Evolutionary conservation across 164 flowering plant genomes (phyloP).

Genomic region (Vitis rotundifolia): DNA sequence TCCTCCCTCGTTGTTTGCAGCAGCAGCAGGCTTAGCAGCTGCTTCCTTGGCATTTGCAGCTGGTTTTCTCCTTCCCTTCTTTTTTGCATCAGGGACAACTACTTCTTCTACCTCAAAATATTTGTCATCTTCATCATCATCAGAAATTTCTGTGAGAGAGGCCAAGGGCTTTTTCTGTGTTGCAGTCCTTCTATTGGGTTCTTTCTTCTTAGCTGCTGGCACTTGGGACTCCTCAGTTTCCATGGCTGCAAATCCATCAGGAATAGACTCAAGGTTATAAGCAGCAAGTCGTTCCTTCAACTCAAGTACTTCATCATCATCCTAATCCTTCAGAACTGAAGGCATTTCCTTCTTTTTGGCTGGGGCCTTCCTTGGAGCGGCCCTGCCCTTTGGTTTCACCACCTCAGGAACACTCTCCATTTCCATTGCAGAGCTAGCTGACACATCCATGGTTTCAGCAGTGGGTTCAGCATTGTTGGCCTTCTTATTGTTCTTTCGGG

Average conservation of each 20-base stretch:
- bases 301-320: constrained; percentile 60
- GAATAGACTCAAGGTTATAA: constrained; percentile 73
- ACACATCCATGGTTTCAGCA: constrained; percentile 27
- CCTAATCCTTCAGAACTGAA: constrained; percentile 32
- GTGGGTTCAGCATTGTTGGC: constrained; percentile 31
- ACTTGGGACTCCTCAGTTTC: constrained; percentile 40
- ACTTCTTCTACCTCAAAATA: constrained; percentile 40
- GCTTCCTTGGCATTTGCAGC: constrained; percentile 35
- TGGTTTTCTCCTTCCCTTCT: constrained; percentile 57
- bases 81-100: constrained; percentile 22
- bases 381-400: constrained; percentile 62
- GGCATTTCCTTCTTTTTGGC: constrained; percentile 53
- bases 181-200: constrained; percentile 45
- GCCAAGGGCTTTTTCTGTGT: constrained; percentile 37
- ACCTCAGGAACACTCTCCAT: constrained; percentile 36
- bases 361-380: constrained; percentile 60
- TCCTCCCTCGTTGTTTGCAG: constrained; percentile 43
- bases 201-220: constrained; percentile 37
- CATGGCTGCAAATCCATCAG: constrained; percentile 54
- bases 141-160: constrained; percentile 39
- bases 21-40: constrained; percentile 37
- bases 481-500: constrained; percentile 48
- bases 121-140: constrained; percentile 24
- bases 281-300: constrained; percentile 69
- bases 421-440: constrained; percentile 34